Base-by-base conservation (phyloP, 805 yeast genomes). In the Nakazawaea sp. region DNA sequence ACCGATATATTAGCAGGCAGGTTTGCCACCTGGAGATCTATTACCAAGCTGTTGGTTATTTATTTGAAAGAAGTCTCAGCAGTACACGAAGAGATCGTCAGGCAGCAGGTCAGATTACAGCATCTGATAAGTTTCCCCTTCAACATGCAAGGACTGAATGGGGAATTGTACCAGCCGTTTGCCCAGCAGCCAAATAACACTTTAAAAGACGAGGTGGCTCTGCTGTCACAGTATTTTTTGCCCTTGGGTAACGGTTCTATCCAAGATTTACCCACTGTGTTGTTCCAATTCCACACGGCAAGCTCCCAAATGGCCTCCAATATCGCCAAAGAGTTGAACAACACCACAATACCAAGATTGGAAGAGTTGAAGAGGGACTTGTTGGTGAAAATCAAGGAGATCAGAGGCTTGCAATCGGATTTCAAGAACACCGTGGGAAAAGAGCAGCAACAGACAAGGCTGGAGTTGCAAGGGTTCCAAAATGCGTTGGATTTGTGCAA, bases 1-100 rank as follows among this genome's bases (percentile, higher is more conserved):
- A 88, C 97, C 1, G 97, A 89, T 41, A 74, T 84, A 5, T 64
- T 90, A 42, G 92, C 96, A 2, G 70, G 75, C 20, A 67, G 97
- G 44, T 89, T 90, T 56, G 70, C 78, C 34, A 81, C 94, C 2
- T 90, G 97, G 96, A 68, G 96, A 41, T 70, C 73, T 28, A 75
- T 89, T 38, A 78, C 88, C 40, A 76, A 78, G 43, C 81, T 90
- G 25, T 61, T 90, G 39, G 69, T 85, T 16, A 74, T 70, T 32
- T 90, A 90, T 52, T 66, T 90, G 44, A 74, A 72, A 43, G 96
- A 88, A 51, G 79, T 78, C 27, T 87, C 86, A 8, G 72, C 83
- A 11, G 89, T 85, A 40, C 92, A 88, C 54, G 96, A 89, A 56
- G 96, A 89, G 53, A 72, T 86, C 13, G 78, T 84, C 25, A 75